phyloP scores from a whole-genome alignment of 2,329 filamentous ascomycete species.

The Kalmusia sp. region DNA sequence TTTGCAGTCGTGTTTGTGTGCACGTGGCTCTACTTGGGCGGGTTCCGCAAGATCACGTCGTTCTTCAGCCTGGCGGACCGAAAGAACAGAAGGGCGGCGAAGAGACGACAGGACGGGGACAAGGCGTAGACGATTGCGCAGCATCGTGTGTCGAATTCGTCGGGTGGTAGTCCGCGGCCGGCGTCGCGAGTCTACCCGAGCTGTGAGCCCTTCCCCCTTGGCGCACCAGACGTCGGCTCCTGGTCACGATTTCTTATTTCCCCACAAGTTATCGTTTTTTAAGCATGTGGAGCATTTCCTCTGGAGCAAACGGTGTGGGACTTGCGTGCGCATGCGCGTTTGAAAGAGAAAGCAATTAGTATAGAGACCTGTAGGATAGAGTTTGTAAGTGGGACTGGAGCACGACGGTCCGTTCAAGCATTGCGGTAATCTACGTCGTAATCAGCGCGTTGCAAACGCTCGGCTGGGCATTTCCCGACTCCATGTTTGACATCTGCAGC shows the following conservation, averaged over 20 bases:
- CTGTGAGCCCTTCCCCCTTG: too few relatives aligned
- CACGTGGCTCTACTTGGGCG: slow-evolving; percentile 63
- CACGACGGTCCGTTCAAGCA: not conserved
- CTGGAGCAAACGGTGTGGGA: too few relatives aligned
- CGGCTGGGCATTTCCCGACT: slow-evolving; percentile 5
- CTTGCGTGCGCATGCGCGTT: not conserved
- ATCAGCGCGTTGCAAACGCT: slow-evolving; percentile 1
- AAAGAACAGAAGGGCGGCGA: slow-evolving; percentile 41
- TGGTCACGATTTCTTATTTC: too few relatives aligned
- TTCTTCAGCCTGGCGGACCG: slow-evolving; percentile 41
- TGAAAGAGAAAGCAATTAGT: not conserved
- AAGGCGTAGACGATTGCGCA: slow-evolving; percentile 13
- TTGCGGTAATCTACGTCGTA: slow-evolving; percentile 3
- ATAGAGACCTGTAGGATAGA: not conserved
- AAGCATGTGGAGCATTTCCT: not conserved
- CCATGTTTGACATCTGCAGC: slow-evolving; percentile 4
- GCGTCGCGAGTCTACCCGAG: slow-evolving; percentile 7
- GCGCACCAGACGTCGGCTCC: not conserved
- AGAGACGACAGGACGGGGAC: slow-evolving; percentile 33
- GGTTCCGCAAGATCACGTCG: slow-evolving; percentile 44
- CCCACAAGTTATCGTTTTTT: not conserved
- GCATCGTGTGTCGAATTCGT: not conserved
- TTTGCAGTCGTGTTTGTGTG: slow-evolving; percentile 61
- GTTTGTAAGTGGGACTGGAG: not conserved
- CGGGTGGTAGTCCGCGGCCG: slow-evolving; percentile 5